Conservation (phyloP, 192 early-diverging fungal species). For the Allomyces macrogynus region DNA sequence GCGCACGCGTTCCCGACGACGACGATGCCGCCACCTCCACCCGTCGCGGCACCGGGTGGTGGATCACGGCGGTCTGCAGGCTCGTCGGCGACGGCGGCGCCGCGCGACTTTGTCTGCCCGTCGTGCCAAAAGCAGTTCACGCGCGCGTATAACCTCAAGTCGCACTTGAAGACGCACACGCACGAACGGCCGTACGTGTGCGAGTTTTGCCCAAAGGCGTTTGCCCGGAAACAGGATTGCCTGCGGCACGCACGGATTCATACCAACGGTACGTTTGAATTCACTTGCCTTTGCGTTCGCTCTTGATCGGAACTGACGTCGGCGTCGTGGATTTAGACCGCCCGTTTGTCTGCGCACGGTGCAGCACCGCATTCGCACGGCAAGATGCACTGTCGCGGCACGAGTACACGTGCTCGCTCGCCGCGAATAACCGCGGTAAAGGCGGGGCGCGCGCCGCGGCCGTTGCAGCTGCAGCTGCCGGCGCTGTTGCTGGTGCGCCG, state of each 20-base stretch:
- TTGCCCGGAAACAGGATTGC: slow-evolving; percentile 83
- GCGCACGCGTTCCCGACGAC: too few relatives aligned
- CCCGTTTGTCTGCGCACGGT: background rate
- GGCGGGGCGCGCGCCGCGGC: too few relatives aligned
- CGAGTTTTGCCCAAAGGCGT: slow-evolving; percentile 46
- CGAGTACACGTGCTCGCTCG: background rate
- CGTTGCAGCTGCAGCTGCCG: too few relatives aligned
- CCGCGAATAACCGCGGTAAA: background rate
- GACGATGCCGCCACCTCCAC: too few relatives aligned
- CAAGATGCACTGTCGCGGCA: background rate
- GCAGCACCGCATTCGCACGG: background rate
- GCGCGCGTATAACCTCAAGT: slow-evolving; percentile 46
- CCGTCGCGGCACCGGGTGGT: too few relatives aligned
- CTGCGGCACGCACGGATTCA: slow-evolving; percentile 68
- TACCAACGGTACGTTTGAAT: slow-evolving; percentile 10
- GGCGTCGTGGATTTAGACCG: background rate
- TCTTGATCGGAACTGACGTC: background rate
- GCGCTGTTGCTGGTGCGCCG: too few relatives aligned
- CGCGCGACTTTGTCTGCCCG: too few relatives aligned
- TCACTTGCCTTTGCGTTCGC: background rate
- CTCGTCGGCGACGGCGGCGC: too few relatives aligned
- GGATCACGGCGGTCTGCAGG: too few relatives aligned
- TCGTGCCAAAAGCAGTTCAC: slow-evolving; percentile 32
- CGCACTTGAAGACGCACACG: slow-evolving; percentile 46
- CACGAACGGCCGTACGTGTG: slow-evolving; percentile 46